A percentile compares a stretch with the other conserved stretches of the same genome.
These are phyloP conservation scores for Nakaseomyces nivariensis DNA, from an alignment of 1,139 yeast genomes.

Conservation along the genomic window DNA sequence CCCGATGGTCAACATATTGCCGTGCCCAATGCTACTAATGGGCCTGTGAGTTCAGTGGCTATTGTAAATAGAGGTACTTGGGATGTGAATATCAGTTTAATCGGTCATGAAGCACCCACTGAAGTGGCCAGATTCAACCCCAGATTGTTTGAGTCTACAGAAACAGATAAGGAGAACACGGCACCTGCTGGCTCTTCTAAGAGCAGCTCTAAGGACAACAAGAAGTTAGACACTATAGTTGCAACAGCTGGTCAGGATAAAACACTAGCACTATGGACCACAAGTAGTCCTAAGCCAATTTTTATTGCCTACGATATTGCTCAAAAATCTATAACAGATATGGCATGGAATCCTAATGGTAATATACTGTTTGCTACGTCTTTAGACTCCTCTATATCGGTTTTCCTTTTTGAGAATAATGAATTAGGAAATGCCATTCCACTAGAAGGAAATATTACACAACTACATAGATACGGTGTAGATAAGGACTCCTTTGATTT, in stretches of 20 bases:
- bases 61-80: conserved; percentile 85
- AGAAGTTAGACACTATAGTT: conserved; percentile 37
- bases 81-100: conserved; percentile 78
- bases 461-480: conserved; percentile 76
- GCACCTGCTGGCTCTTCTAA: conserved; percentile 2
- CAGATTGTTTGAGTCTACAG: conserved; percentile 36
- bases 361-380: conserved; percentile 61
- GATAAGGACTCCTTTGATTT: conserved; percentile 74
- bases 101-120: conserved; percentile 95
- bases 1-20: conserved; percentile 97
- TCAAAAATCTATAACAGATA: conserved; percentile 57
- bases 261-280: conserved; percentile 62
- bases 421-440: conserved; percentile 74
- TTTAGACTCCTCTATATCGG: conserved; percentile 73
- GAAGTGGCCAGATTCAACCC: conserved; percentile 92
- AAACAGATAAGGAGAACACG: conserved; percentile 5
- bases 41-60: conserved; percentile 87
- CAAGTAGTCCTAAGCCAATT: conserved; percentile 49
- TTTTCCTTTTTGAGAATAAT: conserved; percentile 52
- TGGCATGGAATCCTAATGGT: conserved; percentile 77
- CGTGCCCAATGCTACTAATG: conserved; percentile 93
- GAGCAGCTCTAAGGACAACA: conserved; percentile 8
- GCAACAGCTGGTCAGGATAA: conserved; percentile 80
- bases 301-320: conserved; percentile 56
- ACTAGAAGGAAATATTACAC: conserved; percentile 52